Evolutionary conservation across 257 asterid species (phyloP), one percentile per base, ranked within the genome.

Genomic region (Nicotiana sylvestris): DNA sequence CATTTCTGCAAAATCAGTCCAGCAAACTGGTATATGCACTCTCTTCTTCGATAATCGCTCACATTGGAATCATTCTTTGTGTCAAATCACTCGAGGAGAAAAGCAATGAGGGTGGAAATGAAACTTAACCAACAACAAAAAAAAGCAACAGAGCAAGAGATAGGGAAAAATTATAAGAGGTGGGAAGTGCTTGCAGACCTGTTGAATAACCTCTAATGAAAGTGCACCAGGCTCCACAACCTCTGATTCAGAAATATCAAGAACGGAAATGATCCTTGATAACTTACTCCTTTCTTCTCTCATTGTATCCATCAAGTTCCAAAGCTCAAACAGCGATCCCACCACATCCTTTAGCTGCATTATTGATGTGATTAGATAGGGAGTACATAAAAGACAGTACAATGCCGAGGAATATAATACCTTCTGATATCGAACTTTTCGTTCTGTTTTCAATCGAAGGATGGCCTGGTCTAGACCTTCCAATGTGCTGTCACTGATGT

Each of bases 281-380:
- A 96, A 91, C 84, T 83, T 85, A 18, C 79, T 83, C 85, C 85
- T 92, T 84, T 94, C 99, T 82, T 90, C 95, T 82, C 81, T 88
- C 18, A 86, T 84, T 66, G 93, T 83, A 86, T 93, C 97, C 98
- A 96, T 93, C 89, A 96, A 87, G 84, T 89, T 92, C 98, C 99
- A 96, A 55, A 96, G 98, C 80, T 92, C 95, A 84, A 69, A 91
- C 43, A 96, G 93, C 49, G 94, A 89, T 21, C 89, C 88, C 62
- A 92, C 88, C 70, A 93, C 91, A 64, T 94, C 98, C 85, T 92
- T 96, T 77, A 96, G 90, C 99, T 96, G 96, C 89, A 90, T 60
- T 66, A 58, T 74, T 16, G 81, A 82, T 35, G 67, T 64, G 70
- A 83, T 84, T 84, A 88, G 82, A 76, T 81, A 78, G 61, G 76